These are phyloP conservation scores for Suillus luteus DNA, from an alignment of 768 basidiomycete genomes.

Conservation along the genomic window DNA sequence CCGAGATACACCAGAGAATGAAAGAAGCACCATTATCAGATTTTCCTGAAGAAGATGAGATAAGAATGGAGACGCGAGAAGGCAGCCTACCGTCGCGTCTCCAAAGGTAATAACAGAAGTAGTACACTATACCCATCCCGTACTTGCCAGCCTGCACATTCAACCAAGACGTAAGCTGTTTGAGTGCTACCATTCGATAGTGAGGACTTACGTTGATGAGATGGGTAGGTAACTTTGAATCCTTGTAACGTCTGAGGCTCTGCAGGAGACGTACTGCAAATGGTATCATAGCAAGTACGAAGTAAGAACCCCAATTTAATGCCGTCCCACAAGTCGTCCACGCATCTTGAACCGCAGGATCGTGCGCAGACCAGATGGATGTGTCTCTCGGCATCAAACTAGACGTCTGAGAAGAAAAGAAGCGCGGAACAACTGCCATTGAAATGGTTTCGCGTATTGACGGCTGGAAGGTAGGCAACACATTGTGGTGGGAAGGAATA, in stretches of 20 bases:
- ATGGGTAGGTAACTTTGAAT: conserved; percentile 75
- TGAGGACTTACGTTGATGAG: conserved; percentile 74
- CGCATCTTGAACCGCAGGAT: conserved; percentile 42
- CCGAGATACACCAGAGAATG: conserved; percentile 68
- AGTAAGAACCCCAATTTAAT: conserved; percentile 62
- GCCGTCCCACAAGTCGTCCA: conserved; percentile 45
- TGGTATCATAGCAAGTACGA: conserved; percentile 64
- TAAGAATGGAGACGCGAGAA: not conserved
- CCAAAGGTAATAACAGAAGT: conserved; percentile 79
- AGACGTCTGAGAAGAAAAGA: not conserved
- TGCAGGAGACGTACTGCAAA: conserved; percentile 80
- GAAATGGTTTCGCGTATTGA: not conserved
- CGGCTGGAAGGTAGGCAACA: not conserved
- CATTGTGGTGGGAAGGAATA: not conserved
- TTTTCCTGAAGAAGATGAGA: conserved; percentile 26
- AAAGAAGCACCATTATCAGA: conserved; percentile 51
- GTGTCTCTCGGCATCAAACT: not conserved
- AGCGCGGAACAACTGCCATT: not conserved
- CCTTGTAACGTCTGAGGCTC: conserved; percentile 83
- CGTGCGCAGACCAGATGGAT: conserved; percentile 16
- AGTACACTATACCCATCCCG: conserved; percentile 60
- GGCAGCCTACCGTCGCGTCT: conserved; percentile 53
- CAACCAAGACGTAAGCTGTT: conserved; percentile 6
- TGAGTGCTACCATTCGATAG: not conserved
- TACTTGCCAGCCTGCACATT: conserved; percentile 81